Conservation (phyloP, 441 rosid genomes). For the Hura crepitans region DNA sequence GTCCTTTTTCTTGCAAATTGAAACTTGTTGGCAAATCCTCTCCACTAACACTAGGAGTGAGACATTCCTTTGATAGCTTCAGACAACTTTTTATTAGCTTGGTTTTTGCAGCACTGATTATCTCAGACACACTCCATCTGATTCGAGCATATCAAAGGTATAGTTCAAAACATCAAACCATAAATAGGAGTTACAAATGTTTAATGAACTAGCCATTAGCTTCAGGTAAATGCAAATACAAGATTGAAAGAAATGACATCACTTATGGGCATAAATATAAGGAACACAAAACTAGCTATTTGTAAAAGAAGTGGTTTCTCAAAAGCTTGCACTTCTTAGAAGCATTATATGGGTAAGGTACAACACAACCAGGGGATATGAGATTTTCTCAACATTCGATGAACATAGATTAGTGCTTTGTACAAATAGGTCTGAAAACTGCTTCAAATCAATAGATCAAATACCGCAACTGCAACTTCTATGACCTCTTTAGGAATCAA, state of each 20-base stretch:
- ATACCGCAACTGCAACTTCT: neutral
- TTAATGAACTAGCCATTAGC: neutral
- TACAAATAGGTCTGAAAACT: neutral
- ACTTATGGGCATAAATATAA: neutral
- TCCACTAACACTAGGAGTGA: conserved; percentile 34
- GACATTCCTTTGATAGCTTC: conserved; percentile 38
- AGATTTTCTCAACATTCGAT: neutral
- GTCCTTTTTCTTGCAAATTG: conserved; percentile 46
- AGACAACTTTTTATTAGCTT: conserved; percentile 36
- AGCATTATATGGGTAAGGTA: neutral
- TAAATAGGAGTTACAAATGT: neutral
- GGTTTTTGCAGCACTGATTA: conserved; percentile 35
- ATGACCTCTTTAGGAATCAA: neutral
- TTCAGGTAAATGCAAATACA: neutral
- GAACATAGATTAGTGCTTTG: neutral
- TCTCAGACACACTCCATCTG: conserved; percentile 55
- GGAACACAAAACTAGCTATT: neutral
- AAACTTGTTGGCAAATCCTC: conserved; percentile 37
- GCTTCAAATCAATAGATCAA: neutral
- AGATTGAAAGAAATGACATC: neutral
- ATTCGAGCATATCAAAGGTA: conserved; percentile 27
- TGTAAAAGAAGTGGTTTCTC: neutral
- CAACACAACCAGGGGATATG: neutral
- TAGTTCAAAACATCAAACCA: conserved; percentile 11
- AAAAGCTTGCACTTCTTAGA: no score